Evolutionary conservation across 2,329 filamentous ascomycete genomes (phyloP), one percentile per base, ranked within the genome.

Genomic region (Fusarium sp.): DNA sequence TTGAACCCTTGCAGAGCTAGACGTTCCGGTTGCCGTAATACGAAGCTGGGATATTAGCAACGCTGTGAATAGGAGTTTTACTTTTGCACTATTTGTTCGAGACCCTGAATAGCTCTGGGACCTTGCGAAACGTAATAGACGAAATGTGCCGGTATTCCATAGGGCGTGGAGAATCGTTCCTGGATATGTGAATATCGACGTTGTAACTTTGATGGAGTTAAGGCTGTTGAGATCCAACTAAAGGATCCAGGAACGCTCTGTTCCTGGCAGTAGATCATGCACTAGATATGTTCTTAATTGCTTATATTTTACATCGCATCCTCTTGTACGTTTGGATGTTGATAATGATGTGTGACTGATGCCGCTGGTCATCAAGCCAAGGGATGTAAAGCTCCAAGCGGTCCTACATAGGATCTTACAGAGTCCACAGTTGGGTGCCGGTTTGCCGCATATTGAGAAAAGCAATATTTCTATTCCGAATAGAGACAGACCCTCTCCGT

Each of bases 351-450:
- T 60, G 22, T 18, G 36, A 47, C 32, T 41, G 60, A 17, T 34
- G 70, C 73, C 45, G 64, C 78, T 54, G 78, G 81, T 52, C 88
- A 84, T 5, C 84, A 85, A 14, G 87, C 86, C 58, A 90, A 79
- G 76, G 34, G 51, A n/a, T 90, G 90, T 15, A 90, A 83, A 1
- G 83, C 89, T 26, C 82, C 88, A 26, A 87, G 87, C 86, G 8
- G 83, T 84, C 2, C 78, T 76, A 75, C 89, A 90, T 9, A 91
- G 82, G 3, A 90, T 84, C 59, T 84, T 85, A 62, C 81, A 81
- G 8, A 90, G 81, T 74, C 89, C 87, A 38, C 84, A 81, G 5
- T 88, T 88, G 10, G 89, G 82, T 30, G 82, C 82, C 4, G 77
- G 67, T 42, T 80, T 82, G 2, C 79, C 81, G 0, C 82, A 81